phyloP scores from a whole-genome alignment of 139 green algal genomes.

The Haematococcus lacustris region DNA sequence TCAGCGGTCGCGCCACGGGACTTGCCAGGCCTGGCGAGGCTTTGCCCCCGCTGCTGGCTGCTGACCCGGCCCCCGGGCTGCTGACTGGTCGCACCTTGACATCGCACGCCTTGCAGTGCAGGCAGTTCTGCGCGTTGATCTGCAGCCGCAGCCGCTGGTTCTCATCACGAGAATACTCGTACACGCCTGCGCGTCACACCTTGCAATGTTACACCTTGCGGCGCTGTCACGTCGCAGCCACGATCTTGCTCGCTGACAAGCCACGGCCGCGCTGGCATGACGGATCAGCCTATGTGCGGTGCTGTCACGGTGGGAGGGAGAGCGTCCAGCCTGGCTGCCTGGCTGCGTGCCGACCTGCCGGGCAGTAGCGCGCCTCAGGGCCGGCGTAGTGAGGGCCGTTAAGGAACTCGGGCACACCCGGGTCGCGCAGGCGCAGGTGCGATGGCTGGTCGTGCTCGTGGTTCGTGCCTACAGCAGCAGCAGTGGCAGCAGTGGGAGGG shows the following conservation, averaged over 20 bases:
- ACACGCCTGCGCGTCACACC: conserved; percentile 69
- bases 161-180: conserved; percentile 69
- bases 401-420: conserved; percentile 28
- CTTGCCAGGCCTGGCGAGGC: too few relatives aligned
- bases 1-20: too few relatives aligned
- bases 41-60: too few relatives aligned
- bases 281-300: too few relatives aligned
- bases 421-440: conserved; percentile 68
- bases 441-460: conserved; percentile 90
- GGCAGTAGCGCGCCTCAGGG: conserved; percentile 51
- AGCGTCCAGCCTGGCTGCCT: too few relatives aligned
- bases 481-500: not conserved
- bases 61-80: too few relatives aligned
- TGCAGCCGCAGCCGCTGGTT: conserved; percentile 40
- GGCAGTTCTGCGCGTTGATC: conserved; percentile 96
- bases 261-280: too few relatives aligned
- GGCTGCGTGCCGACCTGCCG: conserved; percentile 8
- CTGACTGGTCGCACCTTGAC: too few relatives aligned
- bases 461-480: conserved; percentile 68
- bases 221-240: too few relatives aligned
- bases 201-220: too few relatives aligned
- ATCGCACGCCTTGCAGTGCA: conserved; percentile 90
- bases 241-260: too few relatives aligned
- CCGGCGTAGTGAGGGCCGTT: conserved; percentile 72
- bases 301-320: too few relatives aligned